Conservation (phyloP, 345 rosid genomes). For the Linum tenue region DNA sequence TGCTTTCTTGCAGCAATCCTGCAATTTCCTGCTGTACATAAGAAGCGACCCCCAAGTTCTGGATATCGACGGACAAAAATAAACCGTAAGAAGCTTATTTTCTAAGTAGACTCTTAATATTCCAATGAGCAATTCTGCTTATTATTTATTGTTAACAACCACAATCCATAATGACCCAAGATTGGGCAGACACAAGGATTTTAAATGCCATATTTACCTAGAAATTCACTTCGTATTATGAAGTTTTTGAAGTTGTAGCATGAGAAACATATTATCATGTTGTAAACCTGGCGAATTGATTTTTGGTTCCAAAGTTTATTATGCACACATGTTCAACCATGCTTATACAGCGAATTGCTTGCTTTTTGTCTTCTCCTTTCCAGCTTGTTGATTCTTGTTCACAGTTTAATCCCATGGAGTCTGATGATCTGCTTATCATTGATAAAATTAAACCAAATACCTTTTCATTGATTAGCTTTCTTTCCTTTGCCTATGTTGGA, state of each 20-base stretch:
- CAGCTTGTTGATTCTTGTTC: too few species aligned
- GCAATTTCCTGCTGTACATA: conserved; percentile 72
- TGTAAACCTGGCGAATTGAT: not conserved
- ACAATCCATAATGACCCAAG: not conserved
- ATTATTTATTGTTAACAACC: not conserved
- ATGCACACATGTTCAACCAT: too few species aligned
- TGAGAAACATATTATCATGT: not conserved
- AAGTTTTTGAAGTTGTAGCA: not conserved
- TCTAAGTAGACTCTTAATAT: not conserved
- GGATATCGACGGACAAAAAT: conserved; percentile 78
- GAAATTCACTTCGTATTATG: too few species aligned
- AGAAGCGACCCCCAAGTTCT: conserved; percentile 63
- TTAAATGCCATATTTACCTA: too few species aligned
- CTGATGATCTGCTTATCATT: not conserved
- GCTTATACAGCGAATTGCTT: too few species aligned
- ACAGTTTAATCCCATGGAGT: too few species aligned
- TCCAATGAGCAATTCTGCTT: conserved; percentile 1
- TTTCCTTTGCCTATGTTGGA: not conserved
- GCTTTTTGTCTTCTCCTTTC: too few species aligned
- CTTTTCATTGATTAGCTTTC: not conserved
- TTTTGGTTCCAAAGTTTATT: too few species aligned
- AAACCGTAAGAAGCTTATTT: conserved; percentile 48
- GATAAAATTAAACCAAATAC: not conserved
- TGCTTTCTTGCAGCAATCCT: conserved; percentile 61
- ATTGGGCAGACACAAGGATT: not conserved